Evolutionary conservation across 2,329 filamentous ascomycete genomes (phyloP).

Genomic region (Periconia sp.): DNA sequence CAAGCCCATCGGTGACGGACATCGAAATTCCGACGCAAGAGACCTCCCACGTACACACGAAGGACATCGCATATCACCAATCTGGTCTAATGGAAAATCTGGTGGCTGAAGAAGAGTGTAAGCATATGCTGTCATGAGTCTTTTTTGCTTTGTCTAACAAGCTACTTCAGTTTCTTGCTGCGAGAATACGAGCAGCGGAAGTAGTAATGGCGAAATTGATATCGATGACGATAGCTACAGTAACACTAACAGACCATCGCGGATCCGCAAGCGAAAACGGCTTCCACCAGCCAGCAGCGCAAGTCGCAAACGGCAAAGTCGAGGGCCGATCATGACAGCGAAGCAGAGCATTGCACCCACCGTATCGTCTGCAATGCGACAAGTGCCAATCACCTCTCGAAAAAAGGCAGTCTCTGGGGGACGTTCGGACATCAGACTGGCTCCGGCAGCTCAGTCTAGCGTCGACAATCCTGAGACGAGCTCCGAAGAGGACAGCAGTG

Average conservation of each 20-base stretch:
- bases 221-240: conserved; percentile 6
- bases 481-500: conserved; percentile 6
- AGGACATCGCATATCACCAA: conserved; percentile 10
- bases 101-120: conserved; percentile 8
- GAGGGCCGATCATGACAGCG: conserved; percentile 7
- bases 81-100: conserved; percentile 2
- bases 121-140: conserved; percentile 6
- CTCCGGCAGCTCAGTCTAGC: conserved; percentile 8
- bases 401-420: conserved; percentile 7
- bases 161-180: conserved; percentile 3
- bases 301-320: conserved; percentile 10
- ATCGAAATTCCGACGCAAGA: conserved; percentile 14
- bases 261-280: conserved; percentile 16
- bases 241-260: conserved; percentile 8
- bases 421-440: conserved; percentile 7
- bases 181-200: conserved; percentile 13
- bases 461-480: conserved; percentile 1
- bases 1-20: conserved; percentile 10
- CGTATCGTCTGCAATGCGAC: conserved; percentile 5
- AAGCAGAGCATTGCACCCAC: conserved; percentile 8
- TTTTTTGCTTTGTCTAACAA: conserved; percentile 9
- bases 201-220: conserved; percentile 9
- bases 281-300: conserved; percentile 4
- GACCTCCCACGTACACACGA: conserved; percentile 3
- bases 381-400: conserved; percentile 2